Evolutionary conservation across 176 grass and related monocot species (phyloP).

Genomic region (Avena insularis): DNA sequence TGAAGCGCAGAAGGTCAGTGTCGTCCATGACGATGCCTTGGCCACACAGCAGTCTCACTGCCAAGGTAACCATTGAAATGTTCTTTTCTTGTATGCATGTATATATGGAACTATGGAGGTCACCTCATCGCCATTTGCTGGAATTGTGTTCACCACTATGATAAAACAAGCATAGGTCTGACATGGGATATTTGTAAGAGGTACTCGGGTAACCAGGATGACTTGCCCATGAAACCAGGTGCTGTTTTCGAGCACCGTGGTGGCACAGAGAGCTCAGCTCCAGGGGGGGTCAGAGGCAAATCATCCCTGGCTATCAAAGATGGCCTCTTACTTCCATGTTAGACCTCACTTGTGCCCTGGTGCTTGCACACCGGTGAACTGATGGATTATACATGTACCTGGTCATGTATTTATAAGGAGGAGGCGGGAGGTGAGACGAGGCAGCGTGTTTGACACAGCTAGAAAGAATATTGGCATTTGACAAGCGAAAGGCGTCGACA

Average conservation of each 20-base stretch:
- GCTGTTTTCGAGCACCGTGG: neutral
- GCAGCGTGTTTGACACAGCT: neutral
- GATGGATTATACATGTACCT: neutral
- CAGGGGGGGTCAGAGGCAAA: neutral
- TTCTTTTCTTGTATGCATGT: neutral
- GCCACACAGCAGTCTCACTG: no score
- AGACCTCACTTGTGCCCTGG: neutral
- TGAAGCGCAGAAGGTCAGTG: no score
- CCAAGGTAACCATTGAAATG: neutral
- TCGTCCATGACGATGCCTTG: no score
- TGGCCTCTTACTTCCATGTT: constrained; percentile 5
- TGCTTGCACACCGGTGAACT: neutral
- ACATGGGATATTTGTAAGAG: constrained; percentile 47
- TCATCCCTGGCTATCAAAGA: constrained; percentile 25
- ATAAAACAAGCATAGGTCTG: constrained; percentile 38
- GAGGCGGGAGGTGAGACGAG: neutral
- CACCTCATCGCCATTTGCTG: neutral
- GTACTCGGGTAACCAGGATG: constrained; percentile 41
- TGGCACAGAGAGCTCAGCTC: neutral
- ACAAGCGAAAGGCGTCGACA: neutral
- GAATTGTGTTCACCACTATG: neutral
- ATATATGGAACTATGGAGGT: neutral
- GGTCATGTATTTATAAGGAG: constrained; percentile 1
- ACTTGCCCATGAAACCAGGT: constrained; percentile 40
- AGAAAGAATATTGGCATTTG: constrained; percentile 35